Evolutionary conservation across 768 basidiomycete genomes (phyloP), one percentile per base, ranked within the genome.

Genomic region (Russula lepida): DNA sequence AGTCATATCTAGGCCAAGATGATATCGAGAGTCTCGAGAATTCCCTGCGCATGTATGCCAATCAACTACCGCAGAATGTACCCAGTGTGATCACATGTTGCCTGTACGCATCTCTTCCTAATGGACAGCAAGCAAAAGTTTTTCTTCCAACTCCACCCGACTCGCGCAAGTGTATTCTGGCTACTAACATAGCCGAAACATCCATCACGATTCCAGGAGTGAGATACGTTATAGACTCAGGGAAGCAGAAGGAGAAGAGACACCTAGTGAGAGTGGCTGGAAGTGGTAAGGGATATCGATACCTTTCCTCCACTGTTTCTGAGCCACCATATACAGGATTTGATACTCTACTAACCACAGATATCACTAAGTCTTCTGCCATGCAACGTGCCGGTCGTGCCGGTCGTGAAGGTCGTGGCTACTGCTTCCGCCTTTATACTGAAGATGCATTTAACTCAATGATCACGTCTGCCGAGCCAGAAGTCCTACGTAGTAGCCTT

Each of bases 161-260:
- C 55, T 83, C 81, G 2, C 83, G 97, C 59, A 95, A 98, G 73
- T 89, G 94, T 73, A 92, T 99, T 64, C 78, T 99, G 41, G 88
- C 97, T 2, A 99, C 97, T 19, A 99, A 98, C 73, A 95, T 99
- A 60, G 97, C 97, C 12, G 97, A 99, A 73, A 98, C 97, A 0
- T 92, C 89, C 13, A 92, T 99, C 70, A 98, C 97, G 15, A 97
- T 99, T 69, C 93, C 95, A 3, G 94, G 94, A 0, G 86, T 99
- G 59, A 88, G 84, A 68, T 98, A 91, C 72, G 95, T 99, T 7
- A 90, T 99, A 41, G 97, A 99, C 73, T 89, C 92, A 0, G 97
- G 97, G 2, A 88, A 94, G 71, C 91, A 88, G 69, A 99, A 98
- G 72, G 95, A 98, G 75, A 97, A 95, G 74, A 80, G 87, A 62